These are phyloP conservation scores for Bonia amplexicaulis DNA, from an alignment of 176 grass and related monocot genomes.

Conservation along the genomic window DNA sequence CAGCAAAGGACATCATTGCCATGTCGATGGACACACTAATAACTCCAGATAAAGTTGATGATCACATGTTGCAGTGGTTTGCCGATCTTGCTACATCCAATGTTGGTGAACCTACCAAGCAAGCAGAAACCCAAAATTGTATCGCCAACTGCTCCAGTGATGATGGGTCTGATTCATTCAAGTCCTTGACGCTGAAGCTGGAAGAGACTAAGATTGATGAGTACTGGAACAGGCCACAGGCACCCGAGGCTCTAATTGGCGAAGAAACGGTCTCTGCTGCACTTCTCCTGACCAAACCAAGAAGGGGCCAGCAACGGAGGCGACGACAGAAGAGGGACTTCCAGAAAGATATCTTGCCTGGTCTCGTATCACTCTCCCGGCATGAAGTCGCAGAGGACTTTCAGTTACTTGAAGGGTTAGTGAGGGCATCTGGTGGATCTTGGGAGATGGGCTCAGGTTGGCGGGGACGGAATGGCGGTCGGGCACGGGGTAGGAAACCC, in stretches of 20 bases:
- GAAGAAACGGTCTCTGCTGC: background rate
- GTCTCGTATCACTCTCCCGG: background rate
- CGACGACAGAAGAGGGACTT: conserved; percentile 24
- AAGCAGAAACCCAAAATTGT: background rate
- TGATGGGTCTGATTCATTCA: background rate
- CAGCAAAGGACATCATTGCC: conserved; percentile 10
- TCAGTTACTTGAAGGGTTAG: conserved; percentile 4
- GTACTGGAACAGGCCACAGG: background rate
- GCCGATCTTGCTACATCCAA: background rate
- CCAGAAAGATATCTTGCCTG: conserved; percentile 24
- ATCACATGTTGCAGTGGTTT: conserved; percentile 19
- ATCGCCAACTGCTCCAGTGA: background rate
- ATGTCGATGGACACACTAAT: conserved; percentile 7
- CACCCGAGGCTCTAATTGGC: background rate
- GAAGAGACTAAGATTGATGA: conserved; percentile 11
- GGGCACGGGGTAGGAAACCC: background rate
- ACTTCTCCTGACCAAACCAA: conserved; percentile 4
- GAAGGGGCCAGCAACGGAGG: conserved; percentile 11
- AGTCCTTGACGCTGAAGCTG: conserved; percentile 15
- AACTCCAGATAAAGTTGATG: background rate
- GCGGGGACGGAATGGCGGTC: background rate
- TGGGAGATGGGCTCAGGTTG: conserved; percentile 9
- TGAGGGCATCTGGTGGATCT: conserved; percentile 11
- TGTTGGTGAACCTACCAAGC: background rate
- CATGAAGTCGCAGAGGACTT: conserved; percentile 23